Base-by-base conservation (phyloP, 1,139 yeast species). In the Magnusiomyces magnusii region DNA sequence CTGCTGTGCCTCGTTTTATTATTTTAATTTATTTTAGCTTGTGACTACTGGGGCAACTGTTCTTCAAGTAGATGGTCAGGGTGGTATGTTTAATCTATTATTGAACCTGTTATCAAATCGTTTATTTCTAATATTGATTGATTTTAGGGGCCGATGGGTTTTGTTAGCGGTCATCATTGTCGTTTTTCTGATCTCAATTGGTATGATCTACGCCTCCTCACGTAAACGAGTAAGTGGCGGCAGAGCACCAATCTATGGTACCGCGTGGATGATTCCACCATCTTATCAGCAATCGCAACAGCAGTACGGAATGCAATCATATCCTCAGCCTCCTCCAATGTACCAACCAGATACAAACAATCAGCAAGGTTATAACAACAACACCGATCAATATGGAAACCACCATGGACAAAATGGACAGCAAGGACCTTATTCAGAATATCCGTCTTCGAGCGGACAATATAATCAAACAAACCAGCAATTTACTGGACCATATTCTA, bases 211-310 rank as follows among this genome's bases (percentile, higher is more conserved):
- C 54, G 53, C 67, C 41, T 61, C 64, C 51, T 88, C 90, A 65
- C 80, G 78, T 57, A 77, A 79, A 60, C 78, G 97, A 68, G 76
- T 81, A 1, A 76, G 71, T 42, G 72, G 75, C 49, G 97, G 97
- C 3, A 76, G 77, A 49, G 78, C 78, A 36, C 97, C 97, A 0
- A 77, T 90, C 2, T 79, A 84, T 61, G 95, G 95, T 9, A 90
- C 97, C 0, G 82, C 89, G 10, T 91, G 97, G 95, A 81, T 91
- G 79, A 86, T 95, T 0, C 97, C 97, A 2, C 96, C 97, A 0
- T 78, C 87, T n/a, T 90, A 91, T 69, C 73, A 79, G 61, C 93
- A 86, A 67, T 81, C 93, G 2, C 90, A 87, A 66, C 77, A 76
- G 59, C 85, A 83, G 60, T 82, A 85, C 65, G 77, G 78, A 31